Evolutionary conservation across 2,329 filamentous ascomycete genomes (phyloP).

Genomic region (Botrytis squamosa): DNA sequence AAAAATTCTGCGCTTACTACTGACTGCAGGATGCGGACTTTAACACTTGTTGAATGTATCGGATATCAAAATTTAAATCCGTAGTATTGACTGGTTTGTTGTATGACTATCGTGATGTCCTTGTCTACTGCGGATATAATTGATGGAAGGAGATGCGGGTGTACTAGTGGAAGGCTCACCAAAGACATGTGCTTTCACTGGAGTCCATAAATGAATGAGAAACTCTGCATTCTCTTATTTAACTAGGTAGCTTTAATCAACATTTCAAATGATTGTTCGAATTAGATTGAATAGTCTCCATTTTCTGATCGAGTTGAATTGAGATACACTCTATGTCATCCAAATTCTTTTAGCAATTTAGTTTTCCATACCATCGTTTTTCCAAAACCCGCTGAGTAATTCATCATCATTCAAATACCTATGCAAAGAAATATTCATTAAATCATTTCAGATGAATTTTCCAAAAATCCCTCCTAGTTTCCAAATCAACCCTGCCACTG

Average conservation of each 20-base stretch:
- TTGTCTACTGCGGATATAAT: background rate
- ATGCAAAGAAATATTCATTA: background rate
- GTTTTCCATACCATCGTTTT: background rate
- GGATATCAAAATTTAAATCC: background rate
- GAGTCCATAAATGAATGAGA: background rate
- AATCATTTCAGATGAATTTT: background rate
- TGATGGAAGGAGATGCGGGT: too few species aligned
- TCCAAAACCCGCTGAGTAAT: too few species aligned
- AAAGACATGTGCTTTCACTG: background rate
- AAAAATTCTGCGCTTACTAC: background rate
- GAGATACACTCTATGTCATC: too few species aligned
- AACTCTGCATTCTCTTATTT: background rate
- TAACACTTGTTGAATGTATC: background rate
- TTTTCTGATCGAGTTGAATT: background rate
- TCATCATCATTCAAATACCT: background rate
- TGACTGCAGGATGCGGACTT: background rate
- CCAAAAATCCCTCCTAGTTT: too few species aligned
- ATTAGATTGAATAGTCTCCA: background rate
- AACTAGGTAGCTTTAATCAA: background rate
- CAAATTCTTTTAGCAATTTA: background rate
- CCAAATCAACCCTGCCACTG: conserved; percentile 41
- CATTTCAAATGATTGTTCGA: background rate
- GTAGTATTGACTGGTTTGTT: background rate
- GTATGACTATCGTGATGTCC: background rate
- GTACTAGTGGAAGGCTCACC: background rate